Evolutionary conservation across 805 yeast genomes (phyloP).

Genomic region (Kodamaea kaohsiungensis): DNA sequence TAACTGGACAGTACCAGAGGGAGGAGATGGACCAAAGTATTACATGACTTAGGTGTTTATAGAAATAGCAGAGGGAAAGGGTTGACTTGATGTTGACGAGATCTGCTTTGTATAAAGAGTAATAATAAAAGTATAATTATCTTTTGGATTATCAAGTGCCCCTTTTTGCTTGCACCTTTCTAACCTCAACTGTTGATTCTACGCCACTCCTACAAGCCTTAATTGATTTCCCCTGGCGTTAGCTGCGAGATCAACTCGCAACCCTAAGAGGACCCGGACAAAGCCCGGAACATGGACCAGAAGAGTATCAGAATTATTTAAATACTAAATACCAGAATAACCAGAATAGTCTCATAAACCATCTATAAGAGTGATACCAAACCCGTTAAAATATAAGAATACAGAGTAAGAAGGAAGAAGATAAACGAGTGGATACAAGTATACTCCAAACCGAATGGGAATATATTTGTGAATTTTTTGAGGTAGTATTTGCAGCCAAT

Average conservation of each 20-base stretch:
- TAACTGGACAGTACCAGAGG: constrained; percentile 97
- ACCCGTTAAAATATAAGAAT: constrained; percentile 5
- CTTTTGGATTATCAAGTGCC: too few relatives aligned
- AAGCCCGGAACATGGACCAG: neutral
- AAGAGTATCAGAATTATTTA: constrained; percentile 2
- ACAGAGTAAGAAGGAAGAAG: constrained; percentile 3
- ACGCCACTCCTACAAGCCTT: neutral
- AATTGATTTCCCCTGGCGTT: constrained; percentile 3
- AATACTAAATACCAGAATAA: constrained; percentile 1
- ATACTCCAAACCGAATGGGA: neutral
- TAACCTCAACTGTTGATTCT: too few relatives aligned
- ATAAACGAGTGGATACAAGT: neutral
- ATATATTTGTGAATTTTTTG: neutral
- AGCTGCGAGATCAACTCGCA: constrained; percentile 4
- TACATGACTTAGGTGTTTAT: constrained; percentile 43
- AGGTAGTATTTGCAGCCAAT: neutral
- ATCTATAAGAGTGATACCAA: constrained; percentile 7
- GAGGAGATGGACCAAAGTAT: constrained; percentile 98
- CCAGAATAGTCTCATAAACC: constrained; percentile 3
- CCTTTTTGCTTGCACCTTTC: too few relatives aligned
- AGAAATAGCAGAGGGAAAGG: neutral
- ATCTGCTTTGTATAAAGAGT: neutral
- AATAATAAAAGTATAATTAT: neutral
- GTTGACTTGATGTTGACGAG: too few relatives aligned
- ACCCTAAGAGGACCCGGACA: constrained; percentile 1